Evolutionary conservation across 257 asterid genomes (phyloP), one percentile per base, ranked within the genome.

Genomic region (Nicotiana tomentosiformis): DNA sequence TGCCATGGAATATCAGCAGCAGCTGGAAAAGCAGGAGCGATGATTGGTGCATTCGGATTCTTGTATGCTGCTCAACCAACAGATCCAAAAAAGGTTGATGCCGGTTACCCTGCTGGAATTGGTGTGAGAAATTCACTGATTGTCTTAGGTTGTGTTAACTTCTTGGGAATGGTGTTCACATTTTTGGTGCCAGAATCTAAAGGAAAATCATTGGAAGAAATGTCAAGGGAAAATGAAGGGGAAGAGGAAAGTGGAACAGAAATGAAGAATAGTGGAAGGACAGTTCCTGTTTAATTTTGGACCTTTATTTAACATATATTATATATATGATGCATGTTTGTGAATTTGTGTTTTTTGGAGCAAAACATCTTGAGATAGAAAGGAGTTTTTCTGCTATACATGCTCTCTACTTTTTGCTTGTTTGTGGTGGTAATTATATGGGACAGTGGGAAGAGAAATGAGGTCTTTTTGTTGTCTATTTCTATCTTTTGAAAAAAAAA

Each of bases 1-100:
- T 89, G 90, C 81, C 90, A 88, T 33, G 90, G 92, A 35, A 87
- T 89, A 68, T 87, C 92, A 1, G 88, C 89, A 3, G 92, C 92
- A 16, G 86, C 88, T 0, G 92, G 90, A 4, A 89, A 89, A 20
- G 87, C 90, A 2, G 92, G 89, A 7, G 92, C 90, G 0, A 89
- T 89, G 3, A 80, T 89, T 0, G 92, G 92, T 1, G 86, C 92
- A 5, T 84, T 67, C 30, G 90, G 90, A 5, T 89, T 89, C 82
- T 57, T 87, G 55, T 89, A 87, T 15, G 88, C 89, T 5, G 82
- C 92, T 10, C 90, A 84, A 57, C 15, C 78, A 3, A 65, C 32
- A 2, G 85, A 87, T 46, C 66, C 51, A 0, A 20, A 1, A 7
- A 84, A 84, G 82, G 68, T 78, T 10, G 90, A 89, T 23, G 58